These are phyloP conservation scores for Eucalyptus pauciflora DNA, from an alignment of 345 rosid genomes.

Conservation along the genomic window DNA sequence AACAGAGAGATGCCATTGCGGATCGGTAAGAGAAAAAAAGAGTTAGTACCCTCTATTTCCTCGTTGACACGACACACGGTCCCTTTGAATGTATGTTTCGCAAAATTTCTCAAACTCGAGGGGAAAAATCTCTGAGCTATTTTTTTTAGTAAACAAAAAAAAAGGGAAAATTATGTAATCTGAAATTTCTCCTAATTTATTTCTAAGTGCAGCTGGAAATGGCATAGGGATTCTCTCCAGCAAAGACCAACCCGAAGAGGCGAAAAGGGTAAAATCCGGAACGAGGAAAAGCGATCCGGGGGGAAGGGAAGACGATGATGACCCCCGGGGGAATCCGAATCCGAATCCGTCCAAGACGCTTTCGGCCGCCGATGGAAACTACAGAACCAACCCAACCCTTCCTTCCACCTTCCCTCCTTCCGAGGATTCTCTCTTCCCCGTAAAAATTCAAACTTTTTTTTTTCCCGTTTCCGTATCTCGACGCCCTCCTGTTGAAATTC, in stretches of 20 bases:
- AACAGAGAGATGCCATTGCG: not conserved
- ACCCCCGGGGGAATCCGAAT: not conserved
- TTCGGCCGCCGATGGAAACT: not conserved
- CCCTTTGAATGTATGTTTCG: rapidly evolving
- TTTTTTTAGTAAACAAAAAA: not conserved
- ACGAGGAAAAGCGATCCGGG: not conserved
- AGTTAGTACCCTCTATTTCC: too few relatives aligned
- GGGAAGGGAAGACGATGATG: not conserved
- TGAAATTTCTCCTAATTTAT: not conserved
- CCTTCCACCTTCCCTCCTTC: not conserved
- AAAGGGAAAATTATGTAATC: not conserved
- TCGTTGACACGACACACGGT: too few relatives aligned
- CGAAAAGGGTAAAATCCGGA: not conserved
- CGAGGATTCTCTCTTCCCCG: not conserved
- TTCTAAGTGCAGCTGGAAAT: not conserved
- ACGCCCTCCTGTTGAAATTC: not conserved
- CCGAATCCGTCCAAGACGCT: not conserved
- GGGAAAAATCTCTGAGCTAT: not conserved
- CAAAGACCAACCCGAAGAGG: not conserved
- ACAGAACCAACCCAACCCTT: not conserved
- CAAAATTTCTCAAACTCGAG: not conserved
- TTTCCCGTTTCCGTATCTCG: not conserved
- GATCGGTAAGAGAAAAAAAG: not conserved
- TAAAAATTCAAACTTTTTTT: not conserved
- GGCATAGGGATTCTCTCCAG: not conserved